Conservation (phyloP, 2,329 filamentous ascomycete species). For the Trichophyton schoenleinii region DNA sequence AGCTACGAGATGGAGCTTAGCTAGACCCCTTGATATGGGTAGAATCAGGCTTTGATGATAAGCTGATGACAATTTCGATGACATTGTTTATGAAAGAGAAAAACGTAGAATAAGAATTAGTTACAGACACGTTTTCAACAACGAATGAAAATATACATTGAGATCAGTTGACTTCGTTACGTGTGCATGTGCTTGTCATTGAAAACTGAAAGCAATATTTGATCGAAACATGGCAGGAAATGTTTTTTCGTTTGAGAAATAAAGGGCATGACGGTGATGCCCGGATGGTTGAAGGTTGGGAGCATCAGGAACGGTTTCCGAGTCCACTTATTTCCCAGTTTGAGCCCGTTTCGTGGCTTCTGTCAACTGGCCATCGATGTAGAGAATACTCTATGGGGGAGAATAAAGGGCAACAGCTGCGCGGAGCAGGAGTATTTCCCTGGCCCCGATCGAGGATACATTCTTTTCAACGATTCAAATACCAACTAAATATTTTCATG, state of each 20-base stretch:
- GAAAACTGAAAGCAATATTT: not conserved
- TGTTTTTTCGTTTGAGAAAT: not conserved
- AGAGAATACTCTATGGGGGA: not conserved
- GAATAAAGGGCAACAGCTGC: not conserved
- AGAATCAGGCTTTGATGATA: not conserved
- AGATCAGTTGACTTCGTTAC: conserved; percentile 1
- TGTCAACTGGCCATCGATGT: not conserved
- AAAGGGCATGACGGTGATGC: not conserved
- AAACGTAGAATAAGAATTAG: not conserved
- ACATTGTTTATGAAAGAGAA: not conserved
- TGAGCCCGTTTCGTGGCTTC: not conserved
- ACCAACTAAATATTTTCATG: not conserved
- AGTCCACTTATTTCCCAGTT: not conserved
- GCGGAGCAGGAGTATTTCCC: not conserved
- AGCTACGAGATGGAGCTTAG: not conserved
- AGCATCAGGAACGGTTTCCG: not conserved
- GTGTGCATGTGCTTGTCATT: not conserved
- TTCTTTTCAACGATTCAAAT: not conserved
- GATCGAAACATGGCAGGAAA: not conserved
- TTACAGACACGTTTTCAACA: conserved; percentile 2
- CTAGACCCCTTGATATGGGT: not conserved
- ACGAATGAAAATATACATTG: conserved; percentile 3
- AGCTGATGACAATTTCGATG: not conserved
- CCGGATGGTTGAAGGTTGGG: not conserved
- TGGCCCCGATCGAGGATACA: not conserved